These are phyloP conservation scores for Lentinula lateritia DNA, from an alignment of 768 basidiomycete genomes.

Conservation along the genomic window DNA sequence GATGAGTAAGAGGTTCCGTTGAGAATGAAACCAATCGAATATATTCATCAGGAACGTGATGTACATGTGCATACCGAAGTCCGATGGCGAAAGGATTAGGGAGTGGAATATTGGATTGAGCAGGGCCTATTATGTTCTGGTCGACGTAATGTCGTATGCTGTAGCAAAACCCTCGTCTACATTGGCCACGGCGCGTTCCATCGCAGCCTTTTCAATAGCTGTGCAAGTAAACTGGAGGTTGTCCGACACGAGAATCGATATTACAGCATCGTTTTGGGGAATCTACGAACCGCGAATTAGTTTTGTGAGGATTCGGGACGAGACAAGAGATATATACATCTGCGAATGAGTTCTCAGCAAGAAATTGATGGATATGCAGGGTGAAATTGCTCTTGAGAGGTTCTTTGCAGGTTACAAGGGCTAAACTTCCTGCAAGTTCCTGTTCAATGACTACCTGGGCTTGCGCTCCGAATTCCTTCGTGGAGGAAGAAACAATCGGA, in stretches of 20 bases:
- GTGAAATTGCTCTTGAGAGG: conserved; percentile 90
- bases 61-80: too few relatives aligned
- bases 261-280: conserved; percentile 71
- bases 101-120: too few relatives aligned
- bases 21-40: too few relatives aligned
- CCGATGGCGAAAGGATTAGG: too few relatives aligned
- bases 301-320: background rate
- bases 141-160: too few relatives aligned
- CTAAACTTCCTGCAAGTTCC: conserved; percentile 91
- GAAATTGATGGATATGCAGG: conserved; percentile 76
- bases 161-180: conserved; percentile 84
- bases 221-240: conserved; percentile 91
- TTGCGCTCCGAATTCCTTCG: conserved; percentile 53
- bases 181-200: conserved; percentile 91
- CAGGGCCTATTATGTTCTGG: too few relatives aligned
- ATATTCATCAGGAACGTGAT: too few relatives aligned
- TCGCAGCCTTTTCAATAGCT: conserved; percentile 95
- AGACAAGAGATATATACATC: conserved; percentile 45
- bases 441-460: conserved; percentile 64
- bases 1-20: too few relatives aligned
- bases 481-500: conserved; percentile 57
- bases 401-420: conserved; percentile 97
- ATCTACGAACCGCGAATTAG: conserved; percentile 40
- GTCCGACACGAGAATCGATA: conserved; percentile 77
- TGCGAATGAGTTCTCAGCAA: conserved; percentile 84